Percentiles rank a stretch among this genome's conserved stretches.
phyloP scores from a whole-genome alignment of 106 monocot genomes.

The Alisma plantagoaquatica region DNA sequence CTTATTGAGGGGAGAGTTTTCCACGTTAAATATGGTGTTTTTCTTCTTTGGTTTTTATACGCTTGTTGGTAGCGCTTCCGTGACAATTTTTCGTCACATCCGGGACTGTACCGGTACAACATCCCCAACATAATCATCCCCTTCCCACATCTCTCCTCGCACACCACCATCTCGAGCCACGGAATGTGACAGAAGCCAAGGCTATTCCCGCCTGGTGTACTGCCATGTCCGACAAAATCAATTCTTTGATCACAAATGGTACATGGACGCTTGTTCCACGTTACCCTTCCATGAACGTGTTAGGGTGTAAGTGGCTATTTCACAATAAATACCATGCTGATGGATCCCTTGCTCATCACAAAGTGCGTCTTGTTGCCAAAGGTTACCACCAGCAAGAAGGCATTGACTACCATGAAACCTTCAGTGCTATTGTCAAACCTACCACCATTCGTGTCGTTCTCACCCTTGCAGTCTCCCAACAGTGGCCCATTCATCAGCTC shows the following conservation, averaged over 20 bases:
- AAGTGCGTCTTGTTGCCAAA: neutral
- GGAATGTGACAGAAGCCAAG: neutral
- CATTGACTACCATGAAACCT: slow-evolving; percentile 1
- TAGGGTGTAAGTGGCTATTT: neutral
- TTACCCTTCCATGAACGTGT: neutral
- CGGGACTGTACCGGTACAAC: no score
- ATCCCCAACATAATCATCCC: no score
- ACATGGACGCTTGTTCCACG: neutral
- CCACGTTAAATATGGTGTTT: no score
- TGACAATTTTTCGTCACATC: no score
- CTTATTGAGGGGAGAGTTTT: no score
- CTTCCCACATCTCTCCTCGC: no score
- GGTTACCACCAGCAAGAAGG: neutral
- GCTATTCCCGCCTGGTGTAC: neutral
- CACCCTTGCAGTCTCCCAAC: neutral
- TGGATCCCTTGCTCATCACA: neutral
- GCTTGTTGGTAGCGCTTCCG: no score
- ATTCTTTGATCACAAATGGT: neutral
- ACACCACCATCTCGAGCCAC: no score
- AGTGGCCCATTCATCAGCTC: neutral
- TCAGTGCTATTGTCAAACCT: neutral
- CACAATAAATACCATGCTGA: neutral
- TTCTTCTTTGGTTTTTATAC: no score
- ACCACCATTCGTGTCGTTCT: slow-evolving; percentile 1
- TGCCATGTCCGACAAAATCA: neutral